Conservation (phyloP, 768 basidiomycete species). For the Boletus tylopilopsis region DNA sequence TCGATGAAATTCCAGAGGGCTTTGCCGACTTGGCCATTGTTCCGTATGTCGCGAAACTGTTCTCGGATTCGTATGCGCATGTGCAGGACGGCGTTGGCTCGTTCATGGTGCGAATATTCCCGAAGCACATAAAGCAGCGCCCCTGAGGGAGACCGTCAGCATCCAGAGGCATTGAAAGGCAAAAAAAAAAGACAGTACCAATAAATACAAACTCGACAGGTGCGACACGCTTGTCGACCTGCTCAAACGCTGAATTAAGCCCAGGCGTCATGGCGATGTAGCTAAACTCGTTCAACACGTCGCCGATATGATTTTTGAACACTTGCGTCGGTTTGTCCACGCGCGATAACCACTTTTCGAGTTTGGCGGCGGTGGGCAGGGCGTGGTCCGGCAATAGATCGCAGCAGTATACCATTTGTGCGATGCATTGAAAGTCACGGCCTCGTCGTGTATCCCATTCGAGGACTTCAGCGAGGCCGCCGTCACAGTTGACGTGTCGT, state of each 20-base stretch:
- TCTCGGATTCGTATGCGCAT: slow-evolving; percentile 56
- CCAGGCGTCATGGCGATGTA: slow-evolving; percentile 42
- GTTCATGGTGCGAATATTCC: slow-evolving; percentile 37
- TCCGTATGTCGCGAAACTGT: slow-evolving; percentile 59
- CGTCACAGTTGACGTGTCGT: slow-evolving; percentile 53
- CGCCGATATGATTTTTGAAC: slow-evolving; percentile 54
- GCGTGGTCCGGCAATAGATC: slow-evolving; percentile 45
- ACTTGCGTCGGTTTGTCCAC: slow-evolving; percentile 36
- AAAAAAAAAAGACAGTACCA: slow-evolving; percentile 40
- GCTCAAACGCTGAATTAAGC: slow-evolving; percentile 47
- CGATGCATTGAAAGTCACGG: slow-evolving; percentile 74
- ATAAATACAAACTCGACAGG: slow-evolving; percentile 81
- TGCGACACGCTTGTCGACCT: slow-evolving; percentile 58
- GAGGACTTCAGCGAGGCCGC: slow-evolving; percentile 54
- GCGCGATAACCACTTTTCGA: slow-evolving; percentile 45
- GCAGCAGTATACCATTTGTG: slow-evolving; percentile 66
- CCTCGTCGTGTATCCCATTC: slow-evolving; percentile 66
- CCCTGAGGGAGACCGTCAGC: slow-evolving; percentile 39
- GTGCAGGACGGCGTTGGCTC: slow-evolving; percentile 51
- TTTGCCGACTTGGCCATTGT: slow-evolving; percentile 52
- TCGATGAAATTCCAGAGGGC: slow-evolving; percentile 58
- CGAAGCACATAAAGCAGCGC: slow-evolving; percentile 60
- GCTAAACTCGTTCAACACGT: slow-evolving; percentile 52
- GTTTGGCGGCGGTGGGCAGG: slow-evolving; percentile 50
- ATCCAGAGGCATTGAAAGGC: not conserved